These are phyloP conservation scores for Microbotryum violaceum DNA, from an alignment of 1,284 basidiomycete genomes.

Conservation along the genomic window DNA sequence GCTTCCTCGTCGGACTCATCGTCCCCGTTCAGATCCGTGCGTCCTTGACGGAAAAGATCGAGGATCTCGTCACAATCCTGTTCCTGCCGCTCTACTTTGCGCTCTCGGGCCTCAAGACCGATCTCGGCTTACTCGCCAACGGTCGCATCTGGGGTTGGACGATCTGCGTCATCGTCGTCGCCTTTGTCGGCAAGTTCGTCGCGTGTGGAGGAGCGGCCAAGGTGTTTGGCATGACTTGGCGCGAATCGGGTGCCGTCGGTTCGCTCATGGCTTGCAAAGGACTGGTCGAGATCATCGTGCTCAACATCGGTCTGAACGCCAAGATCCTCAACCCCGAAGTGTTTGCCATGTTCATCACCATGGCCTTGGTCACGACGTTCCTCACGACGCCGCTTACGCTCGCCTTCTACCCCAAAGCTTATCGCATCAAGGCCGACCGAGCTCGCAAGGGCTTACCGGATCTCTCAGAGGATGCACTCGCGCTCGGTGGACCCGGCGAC, in stretches of 20 bases:
- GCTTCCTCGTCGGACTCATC: slow-evolving; percentile 76
- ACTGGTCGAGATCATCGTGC: slow-evolving; percentile 58
- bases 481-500: slow-evolving; percentile 3
- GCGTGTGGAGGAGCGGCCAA: slow-evolving; percentile 61
- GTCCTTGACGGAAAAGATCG: slow-evolving; percentile 57
- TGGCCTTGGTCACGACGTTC: slow-evolving; percentile 42
- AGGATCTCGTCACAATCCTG: slow-evolving; percentile 59
- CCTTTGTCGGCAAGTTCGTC: slow-evolving; percentile 68
- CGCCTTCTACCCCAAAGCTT: slow-evolving; percentile 40
- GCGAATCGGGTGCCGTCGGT: slow-evolving; percentile 79
- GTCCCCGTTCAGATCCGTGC: slow-evolving; percentile 81
- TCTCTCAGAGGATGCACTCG: neutral
- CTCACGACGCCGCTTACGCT: slow-evolving; percentile 43
- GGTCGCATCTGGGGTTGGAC: slow-evolving; percentile 77
- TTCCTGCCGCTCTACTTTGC: slow-evolving; percentile 58
- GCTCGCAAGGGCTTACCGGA: neutral
- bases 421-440: slow-evolving; percentile 33
- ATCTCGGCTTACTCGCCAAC: slow-evolving; percentile 66
- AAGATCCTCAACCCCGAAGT: slow-evolving; percentile 63
- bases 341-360: slow-evolving; percentile 64
- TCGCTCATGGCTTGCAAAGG: slow-evolving; percentile 61
- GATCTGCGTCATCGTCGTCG: slow-evolving; percentile 68
- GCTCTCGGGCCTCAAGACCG: slow-evolving; percentile 54
- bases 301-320: slow-evolving; percentile 77
- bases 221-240: slow-evolving; percentile 58